Evolutionary conservation across 306 rosid species (phyloP).

Genomic region (Castanea crenata): DNA sequence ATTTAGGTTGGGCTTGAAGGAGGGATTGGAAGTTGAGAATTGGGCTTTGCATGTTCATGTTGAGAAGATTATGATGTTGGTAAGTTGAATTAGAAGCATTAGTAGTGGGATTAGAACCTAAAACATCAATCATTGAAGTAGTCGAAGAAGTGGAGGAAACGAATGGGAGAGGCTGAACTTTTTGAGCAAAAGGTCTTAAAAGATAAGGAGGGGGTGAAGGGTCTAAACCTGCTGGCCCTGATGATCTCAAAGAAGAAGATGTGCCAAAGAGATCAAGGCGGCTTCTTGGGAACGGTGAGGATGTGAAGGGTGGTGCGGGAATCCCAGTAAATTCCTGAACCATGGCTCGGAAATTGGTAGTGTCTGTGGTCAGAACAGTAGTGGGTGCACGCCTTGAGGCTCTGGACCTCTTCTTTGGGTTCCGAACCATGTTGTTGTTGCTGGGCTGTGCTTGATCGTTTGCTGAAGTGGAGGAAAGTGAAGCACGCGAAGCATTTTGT

Average conservation of each 20-base stretch:
- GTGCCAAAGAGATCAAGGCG: constrained; percentile 73
- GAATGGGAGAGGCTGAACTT: constrained; percentile 30
- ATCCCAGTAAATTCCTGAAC: constrained; percentile 98
- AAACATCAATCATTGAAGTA: constrained; percentile 28
- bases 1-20: constrained; percentile 37
- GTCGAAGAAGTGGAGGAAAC: constrained; percentile 4
- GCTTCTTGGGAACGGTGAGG: constrained; percentile 60
- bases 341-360: constrained; percentile 95
- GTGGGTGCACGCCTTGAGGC: constrained; percentile 98
- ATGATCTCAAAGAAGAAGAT: constrained; percentile 19
- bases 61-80: constrained; percentile 31
- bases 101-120: constrained; percentile 26
- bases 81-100: constrained; percentile 17
- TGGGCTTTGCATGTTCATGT: constrained; percentile 46
- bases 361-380: constrained; percentile 85
- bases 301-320: constrained; percentile 84
- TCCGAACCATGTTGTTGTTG: constrained; percentile 40
- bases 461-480: constrained; percentile 21
- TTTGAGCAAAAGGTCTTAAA: constrained; percentile 78
- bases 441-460: constrained; percentile 24
- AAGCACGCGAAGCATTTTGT: constrained; percentile 25
- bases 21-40: constrained; percentile 55
- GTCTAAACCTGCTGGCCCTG: constrained; percentile 35
- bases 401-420: constrained; percentile 86
- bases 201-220: constrained; percentile 49